Conservation (phyloP, 1,284 basidiomycete genomes). For the Leccinum subfulvum region DNA sequence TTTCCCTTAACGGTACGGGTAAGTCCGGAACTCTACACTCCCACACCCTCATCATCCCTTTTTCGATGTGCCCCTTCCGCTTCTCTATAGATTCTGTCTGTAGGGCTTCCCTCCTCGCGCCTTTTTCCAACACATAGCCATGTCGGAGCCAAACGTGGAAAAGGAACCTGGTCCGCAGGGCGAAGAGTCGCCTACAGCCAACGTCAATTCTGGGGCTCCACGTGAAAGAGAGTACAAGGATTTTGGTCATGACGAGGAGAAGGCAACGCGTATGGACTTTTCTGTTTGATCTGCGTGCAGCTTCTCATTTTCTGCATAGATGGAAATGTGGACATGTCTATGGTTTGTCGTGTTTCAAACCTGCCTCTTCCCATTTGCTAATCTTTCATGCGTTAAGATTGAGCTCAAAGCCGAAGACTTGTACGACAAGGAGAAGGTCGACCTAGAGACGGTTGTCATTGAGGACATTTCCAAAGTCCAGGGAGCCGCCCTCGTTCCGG, state of each 20-base stretch:
- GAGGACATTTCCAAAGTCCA: conserved; percentile 86
- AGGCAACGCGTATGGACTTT: conserved; percentile 62
- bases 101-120: conserved; percentile 23
- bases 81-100: conserved; percentile 9
- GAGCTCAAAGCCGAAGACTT: conserved; percentile 92
- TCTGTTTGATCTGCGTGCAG: conserved; percentile 1
- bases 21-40: too few relatives aligned
- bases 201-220: conserved; percentile 41
- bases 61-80: too few relatives aligned
- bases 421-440: conserved; percentile 98
- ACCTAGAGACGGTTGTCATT: conserved; percentile 94
- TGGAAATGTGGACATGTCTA: conserved; percentile 84
- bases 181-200: conserved; percentile 38
- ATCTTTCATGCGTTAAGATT: conserved; percentile 46
- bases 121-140: conserved; percentile 12
- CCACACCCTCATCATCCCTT: too few relatives aligned
- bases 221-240: conserved; percentile 92
- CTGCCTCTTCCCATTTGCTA: not conserved
- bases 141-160: conserved; percentile 49
- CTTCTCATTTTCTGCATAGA: conserved; percentile 42
- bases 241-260: conserved; percentile 75
- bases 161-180: conserved; percentile 60
- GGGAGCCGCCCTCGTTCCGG: conserved; percentile 56
- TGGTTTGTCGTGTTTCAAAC: conserved; percentile 40
- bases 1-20: too few relatives aligned